Percentiles rank a stretch among this genome's conserved stretches.
Evolutionary conservation across 108 stramenopile species (phyloP).

Genomic region (Cyclotella choctawhatcheeana): DNA sequence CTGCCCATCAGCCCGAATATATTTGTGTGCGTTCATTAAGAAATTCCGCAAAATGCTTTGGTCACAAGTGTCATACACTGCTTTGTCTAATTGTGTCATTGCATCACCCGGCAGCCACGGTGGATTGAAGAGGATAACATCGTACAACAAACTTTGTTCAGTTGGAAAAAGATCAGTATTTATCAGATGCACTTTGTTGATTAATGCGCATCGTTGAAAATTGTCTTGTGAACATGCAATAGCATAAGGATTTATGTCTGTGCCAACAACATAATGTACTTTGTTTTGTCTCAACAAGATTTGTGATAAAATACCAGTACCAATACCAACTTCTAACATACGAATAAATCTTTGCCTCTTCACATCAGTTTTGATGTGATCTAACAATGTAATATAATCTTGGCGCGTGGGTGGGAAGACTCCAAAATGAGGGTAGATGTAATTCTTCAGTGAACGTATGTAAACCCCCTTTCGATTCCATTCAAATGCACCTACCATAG

Average conservation of each 20-base stretch:
- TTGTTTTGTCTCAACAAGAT: background rate
- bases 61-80: background rate
- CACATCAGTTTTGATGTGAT: background rate
- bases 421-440: no score
- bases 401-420: conserved; percentile 13
- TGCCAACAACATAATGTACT: conserved; percentile 1
- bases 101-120: conserved; percentile 15
- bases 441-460: background rate
- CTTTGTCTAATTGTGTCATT: conserved; percentile 1
- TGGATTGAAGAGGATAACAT: conserved; percentile 10
- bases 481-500: conserved; percentile 1
- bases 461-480: conserved; percentile 8
- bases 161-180: conserved; percentile 7
- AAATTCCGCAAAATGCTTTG: conserved; percentile 1
- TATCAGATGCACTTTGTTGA: background rate
- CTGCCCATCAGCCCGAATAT: background rate
- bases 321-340: conserved; percentile 16
- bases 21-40: background rate
- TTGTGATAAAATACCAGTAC: conserved; percentile 3
- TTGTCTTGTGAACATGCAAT: conserved; percentile 8
- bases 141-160: background rate
- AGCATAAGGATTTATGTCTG: conserved; percentile 7
- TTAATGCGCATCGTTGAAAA: background rate
- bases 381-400: conserved; percentile 1
- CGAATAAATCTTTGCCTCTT: background rate